phyloP scores from a whole-genome alignment of 257 asterid species.

The Fraxinus americana region DNA sequence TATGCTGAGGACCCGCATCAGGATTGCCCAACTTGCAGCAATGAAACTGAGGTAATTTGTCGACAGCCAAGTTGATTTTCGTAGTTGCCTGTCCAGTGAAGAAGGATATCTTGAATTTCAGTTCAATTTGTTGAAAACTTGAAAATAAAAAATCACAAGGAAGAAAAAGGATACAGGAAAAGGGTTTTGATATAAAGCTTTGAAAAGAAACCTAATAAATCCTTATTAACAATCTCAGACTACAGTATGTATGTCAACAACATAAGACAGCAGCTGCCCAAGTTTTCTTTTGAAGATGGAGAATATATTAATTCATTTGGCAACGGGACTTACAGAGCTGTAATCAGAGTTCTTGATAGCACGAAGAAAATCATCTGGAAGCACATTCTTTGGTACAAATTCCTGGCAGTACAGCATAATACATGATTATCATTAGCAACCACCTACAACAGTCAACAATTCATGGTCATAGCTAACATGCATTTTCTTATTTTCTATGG shows the following conservation, averaged over 20 bases:
- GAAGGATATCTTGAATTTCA: slow-evolving; percentile 23
- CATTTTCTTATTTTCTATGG: not conserved
- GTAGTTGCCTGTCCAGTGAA: slow-evolving; percentile 81
- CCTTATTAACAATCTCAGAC: not conserved
- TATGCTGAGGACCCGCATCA: slow-evolving; percentile 87
- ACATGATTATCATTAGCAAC: slow-evolving; percentile 14
- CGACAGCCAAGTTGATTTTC: slow-evolving; percentile 89
- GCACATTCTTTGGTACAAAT: slow-evolving; percentile 67
- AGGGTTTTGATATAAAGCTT: not conserved
- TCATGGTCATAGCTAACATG: not conserved
- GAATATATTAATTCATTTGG: slow-evolving; percentile 1
- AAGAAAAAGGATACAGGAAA: slow-evolving; percentile 10
- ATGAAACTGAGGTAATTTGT: slow-evolving; percentile 68
- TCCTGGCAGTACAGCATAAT: slow-evolving; percentile 59
- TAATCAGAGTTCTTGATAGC: slow-evolving; percentile 77
- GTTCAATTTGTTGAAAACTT: slow-evolving; percentile 13
- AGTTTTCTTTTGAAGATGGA: not conserved
- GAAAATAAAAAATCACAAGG: not conserved
- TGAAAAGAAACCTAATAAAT: not conserved
- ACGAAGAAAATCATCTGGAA: slow-evolving; percentile 68
- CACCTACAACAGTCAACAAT: not conserved
- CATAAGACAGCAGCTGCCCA: not conserved
- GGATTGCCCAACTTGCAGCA: slow-evolving; percentile 68
- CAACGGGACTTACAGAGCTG: slow-evolving; percentile 74
- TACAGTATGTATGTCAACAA: not conserved